A percentile compares a stretch with the other conserved stretches of the same genome.
Conservation (phyloP, 169 alveolate genomes). For the Plasmodium coatneyi region DNA sequence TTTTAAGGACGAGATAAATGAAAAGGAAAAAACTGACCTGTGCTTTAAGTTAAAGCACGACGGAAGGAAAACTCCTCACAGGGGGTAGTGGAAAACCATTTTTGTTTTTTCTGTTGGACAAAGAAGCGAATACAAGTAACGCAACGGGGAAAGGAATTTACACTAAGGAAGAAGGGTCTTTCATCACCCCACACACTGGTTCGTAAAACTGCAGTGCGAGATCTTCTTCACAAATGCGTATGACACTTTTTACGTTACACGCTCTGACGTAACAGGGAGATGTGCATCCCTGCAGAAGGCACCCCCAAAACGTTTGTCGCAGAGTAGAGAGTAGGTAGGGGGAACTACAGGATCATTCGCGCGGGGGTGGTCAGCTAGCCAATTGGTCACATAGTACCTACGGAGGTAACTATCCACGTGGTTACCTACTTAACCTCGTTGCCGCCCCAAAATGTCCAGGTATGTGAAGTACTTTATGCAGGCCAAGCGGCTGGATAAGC, state of each 20-base stretch:
- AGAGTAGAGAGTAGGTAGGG: not conserved
- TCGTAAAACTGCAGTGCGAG: not conserved
- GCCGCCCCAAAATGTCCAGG: conserved; percentile 80
- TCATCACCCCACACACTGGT: not conserved
- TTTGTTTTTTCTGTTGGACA: not conserved
- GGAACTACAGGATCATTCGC: not conserved
- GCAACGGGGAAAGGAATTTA: not conserved
- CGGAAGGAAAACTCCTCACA: not conserved
- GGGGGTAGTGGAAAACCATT: not conserved
- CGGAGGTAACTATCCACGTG: not conserved
- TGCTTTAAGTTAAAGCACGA: not conserved
- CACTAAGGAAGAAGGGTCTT: not conserved
- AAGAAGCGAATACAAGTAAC: not conserved
- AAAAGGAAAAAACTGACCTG: not conserved
- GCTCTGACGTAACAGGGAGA: not conserved
- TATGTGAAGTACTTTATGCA: conserved; percentile 85
- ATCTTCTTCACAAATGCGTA: not conserved
- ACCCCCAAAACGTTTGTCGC: not conserved
- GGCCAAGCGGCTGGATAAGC: conserved; percentile 81
- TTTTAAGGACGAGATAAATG: not conserved
- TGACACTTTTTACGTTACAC: not conserved
- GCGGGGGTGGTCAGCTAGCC: not conserved
- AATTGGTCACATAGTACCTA: not conserved
- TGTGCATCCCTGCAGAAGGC: not conserved
- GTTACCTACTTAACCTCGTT: not conserved